Base-by-base conservation (phyloP, 371 early-diverging fungal species). In the Mortierella sp. region DNA sequence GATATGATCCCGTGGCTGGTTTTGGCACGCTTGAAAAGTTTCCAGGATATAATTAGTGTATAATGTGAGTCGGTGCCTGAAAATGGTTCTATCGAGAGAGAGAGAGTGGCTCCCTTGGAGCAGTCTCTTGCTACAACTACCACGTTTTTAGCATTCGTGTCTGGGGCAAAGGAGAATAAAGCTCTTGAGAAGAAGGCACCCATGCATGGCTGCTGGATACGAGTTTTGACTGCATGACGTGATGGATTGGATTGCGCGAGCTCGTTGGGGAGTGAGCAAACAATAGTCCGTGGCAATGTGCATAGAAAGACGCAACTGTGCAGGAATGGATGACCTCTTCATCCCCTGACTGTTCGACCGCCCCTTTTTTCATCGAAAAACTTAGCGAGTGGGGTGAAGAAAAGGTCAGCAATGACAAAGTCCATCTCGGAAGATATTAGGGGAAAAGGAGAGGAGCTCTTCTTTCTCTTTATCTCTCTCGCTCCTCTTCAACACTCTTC, bases 261-360 rank as follows among this genome's bases (percentile, higher is more conserved):
- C 14, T 14, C 24, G 11, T 40, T 37, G 67, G 34, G 40, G 37
- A 16, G 13, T 13, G 16, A 11, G 16, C 50, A 50, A 40, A 40
- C 31, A 59, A 26, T 21, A 64, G 31, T 64, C 64, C 64, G 64
- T 67, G 67, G 67, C 67, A 67, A 67, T 28, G 61, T 61, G 43
- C 67, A 67, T 50, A 19, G 64, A 48, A 10, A 46, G 48, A 46
- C 72, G 48, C 53, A 72, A 48, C 51, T 51, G 50, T 72, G 40
- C 53, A 51, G 53, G n/a, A 6, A 31, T 28, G 21, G 24, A 67
- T 67, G 67, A 67, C 67, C 67, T 24, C 67, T 40, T 10, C 40
- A 67, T 67, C 67, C 24, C 67, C 67, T 67, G 67, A 67, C 67
- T 67, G 37, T 21, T 40, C 19, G 34, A 67, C 10, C 8, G 9